These are phyloP conservation scores for Aspergillus sparsus DNA, from an alignment of 495 filamentous ascomycete genomes.

Conservation along the genomic window DNA sequence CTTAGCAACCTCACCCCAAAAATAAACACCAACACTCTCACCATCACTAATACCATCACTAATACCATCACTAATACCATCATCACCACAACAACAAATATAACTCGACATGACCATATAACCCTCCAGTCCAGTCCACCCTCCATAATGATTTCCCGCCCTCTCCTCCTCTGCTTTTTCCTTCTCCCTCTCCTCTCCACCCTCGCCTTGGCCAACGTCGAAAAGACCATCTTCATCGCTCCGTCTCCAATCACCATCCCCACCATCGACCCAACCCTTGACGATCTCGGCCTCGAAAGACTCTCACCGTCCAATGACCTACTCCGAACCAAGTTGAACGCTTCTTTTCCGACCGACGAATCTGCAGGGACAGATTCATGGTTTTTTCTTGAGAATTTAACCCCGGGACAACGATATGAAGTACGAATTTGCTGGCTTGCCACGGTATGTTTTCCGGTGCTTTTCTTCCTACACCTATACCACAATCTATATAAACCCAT, in stretches of 20 bases:
- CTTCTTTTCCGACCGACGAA: constrained; percentile 61
- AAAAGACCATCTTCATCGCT: constrained; percentile 87
- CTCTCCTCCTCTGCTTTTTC: constrained; percentile 22
- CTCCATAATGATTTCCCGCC: constrained; percentile 10
- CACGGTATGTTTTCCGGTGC: constrained; percentile 60
- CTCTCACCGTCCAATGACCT: constrained; percentile 59
- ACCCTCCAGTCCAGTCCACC: background rate
- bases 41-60: too few species aligned
- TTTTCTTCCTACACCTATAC: background rate
- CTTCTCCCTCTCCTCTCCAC: constrained; percentile 35
- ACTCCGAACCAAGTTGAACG: constrained; percentile 61
- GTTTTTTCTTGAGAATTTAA: constrained; percentile 79
- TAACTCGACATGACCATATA: too few species aligned
- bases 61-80: too few species aligned
- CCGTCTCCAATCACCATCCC: constrained; percentile 58
- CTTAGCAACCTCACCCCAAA: too few species aligned
- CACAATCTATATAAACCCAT: background rate
- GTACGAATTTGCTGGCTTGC: constrained; percentile 93
- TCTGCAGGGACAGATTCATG: constrained; percentile 70
- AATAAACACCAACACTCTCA: too few species aligned
- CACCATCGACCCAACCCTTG: constrained; percentile 56
- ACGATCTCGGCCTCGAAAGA: constrained; percentile 63
- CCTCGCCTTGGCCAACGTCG: constrained; percentile 65
- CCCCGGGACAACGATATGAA: constrained; percentile 78
- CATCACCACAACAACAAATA: background rate